Conservation (phyloP, 148 eudicot species). For the Nyssa sinensis region DNA sequence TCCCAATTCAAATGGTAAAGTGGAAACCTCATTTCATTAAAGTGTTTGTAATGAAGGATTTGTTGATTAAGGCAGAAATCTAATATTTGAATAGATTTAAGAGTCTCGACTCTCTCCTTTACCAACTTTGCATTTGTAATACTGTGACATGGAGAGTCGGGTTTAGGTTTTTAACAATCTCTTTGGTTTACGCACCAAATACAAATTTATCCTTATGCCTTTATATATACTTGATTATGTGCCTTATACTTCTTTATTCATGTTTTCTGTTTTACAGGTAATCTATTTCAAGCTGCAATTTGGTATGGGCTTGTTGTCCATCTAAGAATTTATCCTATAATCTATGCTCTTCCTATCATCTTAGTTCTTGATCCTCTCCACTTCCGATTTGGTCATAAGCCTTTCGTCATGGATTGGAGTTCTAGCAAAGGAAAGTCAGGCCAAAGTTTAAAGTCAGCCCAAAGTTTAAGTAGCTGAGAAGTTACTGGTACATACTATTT, state of each 20-base stretch:
- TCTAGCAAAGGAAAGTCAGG: constrained; percentile 29
- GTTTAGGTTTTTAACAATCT: background rate
- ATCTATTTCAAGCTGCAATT: constrained; percentile 67
- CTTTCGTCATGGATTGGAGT: constrained; percentile 58
- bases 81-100: background rate
- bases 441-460: too few species aligned
- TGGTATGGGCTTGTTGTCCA: constrained; percentile 98
- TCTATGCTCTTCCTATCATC: constrained; percentile 80
- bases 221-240: background rate
- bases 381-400: constrained; percentile 56
- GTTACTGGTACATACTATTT: constrained; percentile 11
- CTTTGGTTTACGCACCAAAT: background rate
- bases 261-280: constrained; percentile 41
- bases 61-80: background rate
- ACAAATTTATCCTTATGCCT: background rate
- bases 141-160: background rate
- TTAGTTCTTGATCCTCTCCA: constrained; percentile 65
- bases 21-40: background rate
- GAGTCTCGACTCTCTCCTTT: background rate
- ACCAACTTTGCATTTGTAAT: background rate
- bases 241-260: background rate
- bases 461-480: constrained; percentile 20
- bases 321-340: constrained; percentile 87
- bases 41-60: background rate
- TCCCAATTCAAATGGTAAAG: too few species aligned